Percentiles rank a stretch among this genome's conserved stretches.
Evolutionary conservation across 1,284 basidiomycete genomes (phyloP).

Genomic region (Naganishia cerealis): DNA sequence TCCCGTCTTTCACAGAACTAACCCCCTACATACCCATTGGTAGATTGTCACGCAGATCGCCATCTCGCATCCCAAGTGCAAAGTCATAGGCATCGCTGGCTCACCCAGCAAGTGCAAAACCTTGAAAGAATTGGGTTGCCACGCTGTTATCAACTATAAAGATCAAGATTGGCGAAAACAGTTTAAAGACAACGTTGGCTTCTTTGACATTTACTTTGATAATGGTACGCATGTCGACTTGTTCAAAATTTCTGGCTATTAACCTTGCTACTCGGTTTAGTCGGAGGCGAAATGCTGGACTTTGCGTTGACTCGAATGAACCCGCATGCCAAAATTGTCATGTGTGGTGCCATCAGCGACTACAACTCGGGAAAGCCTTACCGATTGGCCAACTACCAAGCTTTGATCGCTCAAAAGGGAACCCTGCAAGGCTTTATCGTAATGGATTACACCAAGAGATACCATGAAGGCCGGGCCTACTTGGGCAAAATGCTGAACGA

Average conservation of each 20-base stretch:
- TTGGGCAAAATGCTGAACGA: constrained; percentile 60
- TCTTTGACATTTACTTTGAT: constrained; percentile 78
- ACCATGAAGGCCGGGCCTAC: constrained; percentile 52
- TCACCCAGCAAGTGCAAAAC: constrained; percentile 76
- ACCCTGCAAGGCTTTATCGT: constrained; percentile 80
- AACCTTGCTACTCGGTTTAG: constrained; percentile 56
- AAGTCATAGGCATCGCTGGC: constrained; percentile 80
- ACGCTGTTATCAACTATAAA: constrained; percentile 85
- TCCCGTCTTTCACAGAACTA: background rate
- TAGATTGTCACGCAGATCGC: constrained; percentile 71
- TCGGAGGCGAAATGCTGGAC: constrained; percentile 73
- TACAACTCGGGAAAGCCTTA: constrained; percentile 44
- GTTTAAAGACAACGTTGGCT: constrained; percentile 53
- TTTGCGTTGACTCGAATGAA: constrained; percentile 72
- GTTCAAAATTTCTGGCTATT: background rate
- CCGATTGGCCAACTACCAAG: constrained; percentile 53
- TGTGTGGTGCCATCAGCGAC: constrained; percentile 69
- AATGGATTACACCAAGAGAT: constrained; percentile 59
- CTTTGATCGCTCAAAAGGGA: constrained; percentile 72
- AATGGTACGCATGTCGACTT: constrained; percentile 59
- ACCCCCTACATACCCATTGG: constrained; percentile 58
- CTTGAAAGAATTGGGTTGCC: constrained; percentile 78
- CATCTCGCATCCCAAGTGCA: constrained; percentile 56
- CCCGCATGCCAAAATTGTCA: constrained; percentile 70
- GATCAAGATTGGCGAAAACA: constrained; percentile 67